Conservation (phyloP, 441 rosid species). For the Arabidopsis lyrata region DNA sequence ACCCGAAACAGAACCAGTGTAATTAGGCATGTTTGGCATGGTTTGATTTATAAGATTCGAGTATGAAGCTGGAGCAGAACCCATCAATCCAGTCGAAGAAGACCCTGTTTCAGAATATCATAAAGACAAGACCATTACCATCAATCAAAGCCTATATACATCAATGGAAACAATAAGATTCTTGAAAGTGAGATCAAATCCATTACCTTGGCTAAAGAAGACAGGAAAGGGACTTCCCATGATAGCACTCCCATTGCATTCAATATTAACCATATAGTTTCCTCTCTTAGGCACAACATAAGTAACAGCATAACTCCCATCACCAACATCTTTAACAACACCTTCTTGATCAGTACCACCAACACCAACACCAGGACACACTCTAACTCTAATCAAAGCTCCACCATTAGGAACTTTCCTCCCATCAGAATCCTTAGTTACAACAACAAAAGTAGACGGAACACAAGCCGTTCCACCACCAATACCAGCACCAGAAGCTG, state of each 20-base stretch:
- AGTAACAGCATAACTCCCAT: constrained; percentile 87
- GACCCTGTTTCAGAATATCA: constrained; percentile 56
- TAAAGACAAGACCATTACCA: constrained; percentile 21
- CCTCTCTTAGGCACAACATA: constrained; percentile 98
- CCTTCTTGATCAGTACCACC: constrained; percentile 96
- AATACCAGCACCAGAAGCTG: constrained; percentile 90
- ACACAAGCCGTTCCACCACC: constrained; percentile 99
- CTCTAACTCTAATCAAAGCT: constrained; percentile 75
- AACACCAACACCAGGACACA: constrained; percentile 90
- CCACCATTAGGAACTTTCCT: constrained; percentile 86
- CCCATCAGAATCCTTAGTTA: constrained; percentile 89
- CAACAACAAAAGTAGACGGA: constrained; percentile 79
- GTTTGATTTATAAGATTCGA: constrained; percentile 90
- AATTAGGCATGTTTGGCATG: constrained; percentile 99
- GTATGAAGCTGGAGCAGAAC: constrained; percentile 73
- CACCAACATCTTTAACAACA: constrained; percentile 91
- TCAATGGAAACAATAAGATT: not conserved
- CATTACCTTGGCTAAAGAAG: constrained; percentile 90
- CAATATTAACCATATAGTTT: constrained; percentile 92
- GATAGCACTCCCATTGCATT: constrained; percentile 85
- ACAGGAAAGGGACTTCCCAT: constrained; percentile 99
- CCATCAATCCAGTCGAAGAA: constrained; percentile 77
- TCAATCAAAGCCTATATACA: constrained; percentile 7
- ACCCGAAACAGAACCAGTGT: constrained; percentile 93
- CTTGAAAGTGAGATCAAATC: not conserved